These are phyloP conservation scores for Dissophora ornata DNA, from an alignment of 192 early-diverging fungal genomes.

Conservation along the genomic window DNA sequence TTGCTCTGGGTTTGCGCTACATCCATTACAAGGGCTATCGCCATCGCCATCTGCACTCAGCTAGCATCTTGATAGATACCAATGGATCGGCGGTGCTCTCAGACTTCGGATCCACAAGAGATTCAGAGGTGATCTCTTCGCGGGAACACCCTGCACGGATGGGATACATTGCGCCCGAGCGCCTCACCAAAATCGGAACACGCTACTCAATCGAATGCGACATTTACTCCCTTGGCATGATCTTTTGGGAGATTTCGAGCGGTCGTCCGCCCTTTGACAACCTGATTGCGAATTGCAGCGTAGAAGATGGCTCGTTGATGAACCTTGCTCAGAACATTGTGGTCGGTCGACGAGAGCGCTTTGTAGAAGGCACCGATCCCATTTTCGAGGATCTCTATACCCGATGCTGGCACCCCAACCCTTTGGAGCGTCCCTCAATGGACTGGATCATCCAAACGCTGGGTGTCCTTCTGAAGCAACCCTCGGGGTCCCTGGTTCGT, in stretches of 20 bases:
- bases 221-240: conserved; percentile 49
- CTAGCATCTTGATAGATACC: conserved; percentile 45
- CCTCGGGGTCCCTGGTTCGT: conserved; percentile 25
- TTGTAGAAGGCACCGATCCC: conserved; percentile 40
- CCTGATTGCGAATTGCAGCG: conserved; percentile 20
- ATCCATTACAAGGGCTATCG: conserved; percentile 52
- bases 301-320: conserved; percentile 24
- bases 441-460: conserved; percentile 46
- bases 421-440: conserved; percentile 43
- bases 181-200: conserved; percentile 36
- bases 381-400: conserved; percentile 52
- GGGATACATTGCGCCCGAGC: conserved; percentile 50
- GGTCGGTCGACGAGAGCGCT: conserved; percentile 32
- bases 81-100: conserved; percentile 49
- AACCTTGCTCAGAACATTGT: conserved; percentile 46
- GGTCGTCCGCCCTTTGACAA: conserved; percentile 47
- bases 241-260: conserved; percentile 49
- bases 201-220: conserved; percentile 51
- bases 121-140: conserved; percentile 44
- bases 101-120: conserved; percentile 44
- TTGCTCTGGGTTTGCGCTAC: conserved; percentile 46
- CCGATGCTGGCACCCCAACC: conserved; percentile 42
- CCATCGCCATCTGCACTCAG: conserved; percentile 50
- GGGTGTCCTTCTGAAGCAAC: conserved; percentile 39
- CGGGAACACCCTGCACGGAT: conserved; percentile 43